phyloP scores from a whole-genome alignment of 2,329 filamentous ascomycete genomes.

The Dothiorella sarmentorum region DNA sequence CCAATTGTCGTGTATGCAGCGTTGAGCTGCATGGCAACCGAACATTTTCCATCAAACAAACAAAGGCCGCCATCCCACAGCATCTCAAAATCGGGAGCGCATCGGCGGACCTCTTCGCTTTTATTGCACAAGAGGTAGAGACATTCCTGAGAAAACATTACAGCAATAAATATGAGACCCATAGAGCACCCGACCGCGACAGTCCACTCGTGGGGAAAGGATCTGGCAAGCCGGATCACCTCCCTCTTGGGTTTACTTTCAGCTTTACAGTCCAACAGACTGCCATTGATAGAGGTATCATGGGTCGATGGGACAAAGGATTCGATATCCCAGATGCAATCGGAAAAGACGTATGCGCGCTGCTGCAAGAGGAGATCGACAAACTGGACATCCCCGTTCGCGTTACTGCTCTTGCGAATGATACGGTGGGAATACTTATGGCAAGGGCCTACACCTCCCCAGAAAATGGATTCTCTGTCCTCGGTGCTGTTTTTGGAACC shows the following conservation, averaged over 20 bases:
- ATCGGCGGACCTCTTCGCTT: conserved; percentile 87
- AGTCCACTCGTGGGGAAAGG: background rate
- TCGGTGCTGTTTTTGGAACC: conserved; percentile 91
- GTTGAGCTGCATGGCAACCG: conserved; percentile 76
- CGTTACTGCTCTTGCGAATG: conserved; percentile 82
- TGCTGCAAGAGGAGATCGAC: conserved; percentile 74
- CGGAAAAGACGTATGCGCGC: conserved; percentile 83
- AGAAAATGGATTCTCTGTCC: conserved; percentile 59
- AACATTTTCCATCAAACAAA: conserved; percentile 68
- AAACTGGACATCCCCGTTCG: conserved; percentile 77
- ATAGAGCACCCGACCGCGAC: background rate
- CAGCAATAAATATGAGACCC: conserved; percentile 14
- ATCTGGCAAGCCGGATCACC: conserved; percentile 54
- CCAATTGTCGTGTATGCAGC: conserved; percentile 91
- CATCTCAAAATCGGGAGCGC: conserved; percentile 77
- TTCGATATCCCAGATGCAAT: conserved; percentile 93
- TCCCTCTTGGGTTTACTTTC: conserved; percentile 91
- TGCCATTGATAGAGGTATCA: conserved; percentile 86
- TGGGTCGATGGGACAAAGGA: conserved; percentile 96
- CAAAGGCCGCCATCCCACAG: conserved; percentile 92
- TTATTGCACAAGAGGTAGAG: conserved; percentile 87
- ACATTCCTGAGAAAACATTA: conserved; percentile 89
- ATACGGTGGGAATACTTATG: conserved; percentile 88
- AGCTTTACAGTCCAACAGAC: conserved; percentile 92
- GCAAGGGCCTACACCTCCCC: conserved; percentile 85